Evolutionary conservation across 176 grass and related monocot species (phyloP).

Genomic region (Canna indica): DNA sequence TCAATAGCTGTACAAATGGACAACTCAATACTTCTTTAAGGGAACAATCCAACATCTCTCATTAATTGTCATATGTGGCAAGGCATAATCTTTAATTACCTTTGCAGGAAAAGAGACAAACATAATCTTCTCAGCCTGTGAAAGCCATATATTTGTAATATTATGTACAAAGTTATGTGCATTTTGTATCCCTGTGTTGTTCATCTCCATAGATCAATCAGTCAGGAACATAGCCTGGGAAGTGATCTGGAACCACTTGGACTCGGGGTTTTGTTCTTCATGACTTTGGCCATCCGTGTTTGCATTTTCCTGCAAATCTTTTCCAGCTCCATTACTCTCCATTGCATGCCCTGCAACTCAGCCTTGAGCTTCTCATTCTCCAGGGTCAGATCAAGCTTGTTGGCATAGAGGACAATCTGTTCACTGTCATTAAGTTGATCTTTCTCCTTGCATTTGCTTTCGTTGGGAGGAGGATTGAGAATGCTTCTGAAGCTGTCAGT

Average conservation of each 20-base stretch:
- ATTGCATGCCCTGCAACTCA: conserved; percentile 75
- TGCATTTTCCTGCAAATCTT: conserved; percentile 81
- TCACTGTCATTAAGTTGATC: conserved; percentile 14
- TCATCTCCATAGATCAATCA: conserved; percentile 1
- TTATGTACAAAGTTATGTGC: conserved; percentile 29
- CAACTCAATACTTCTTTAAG: not conserved
- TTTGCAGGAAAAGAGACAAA: not conserved
- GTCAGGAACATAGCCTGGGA: conserved; percentile 91
- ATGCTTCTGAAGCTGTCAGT: conserved; percentile 26
- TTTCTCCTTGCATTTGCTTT: not conserved
- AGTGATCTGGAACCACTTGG: conserved; percentile 41
- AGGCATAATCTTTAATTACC: not conserved
- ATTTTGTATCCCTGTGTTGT: not conserved
- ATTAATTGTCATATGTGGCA: not conserved
- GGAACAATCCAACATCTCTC: conserved; percentile 1
- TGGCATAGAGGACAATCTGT: conserved; percentile 67
- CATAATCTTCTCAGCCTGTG: not conserved
- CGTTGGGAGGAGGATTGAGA: not conserved
- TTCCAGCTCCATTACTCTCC: conserved; percentile 84
- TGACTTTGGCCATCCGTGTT: conserved; percentile 66
- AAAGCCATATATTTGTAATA: conserved; percentile 23
- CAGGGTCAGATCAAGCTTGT: conserved; percentile 49
- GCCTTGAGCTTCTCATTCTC: conserved; percentile 81
- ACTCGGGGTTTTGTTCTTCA: conserved; percentile 29
- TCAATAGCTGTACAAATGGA: conserved; percentile 11